These are phyloP conservation scores for Tolypocladium capitatum DNA, from an alignment of 2,329 filamentous ascomycete species.

Conservation along the genomic window DNA sequence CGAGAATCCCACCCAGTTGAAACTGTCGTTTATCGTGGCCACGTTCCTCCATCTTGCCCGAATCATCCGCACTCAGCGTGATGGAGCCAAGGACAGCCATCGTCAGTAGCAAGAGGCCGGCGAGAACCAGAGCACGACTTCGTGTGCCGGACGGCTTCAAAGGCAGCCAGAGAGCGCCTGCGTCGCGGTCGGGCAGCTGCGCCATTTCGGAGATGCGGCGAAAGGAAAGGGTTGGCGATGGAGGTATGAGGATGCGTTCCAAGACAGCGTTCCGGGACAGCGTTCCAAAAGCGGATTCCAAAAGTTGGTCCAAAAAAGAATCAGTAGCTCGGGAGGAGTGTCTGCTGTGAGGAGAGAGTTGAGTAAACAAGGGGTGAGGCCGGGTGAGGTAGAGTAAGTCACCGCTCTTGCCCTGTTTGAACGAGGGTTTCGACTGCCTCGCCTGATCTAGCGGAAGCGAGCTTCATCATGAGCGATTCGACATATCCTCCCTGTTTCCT, in stretches of 20 bases:
- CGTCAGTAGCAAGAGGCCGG: conserved; percentile 3
- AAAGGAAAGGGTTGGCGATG: background rate
- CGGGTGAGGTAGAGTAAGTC: background rate
- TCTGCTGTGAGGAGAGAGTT: background rate
- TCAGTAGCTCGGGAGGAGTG: background rate
- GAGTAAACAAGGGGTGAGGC: background rate
- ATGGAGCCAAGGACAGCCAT: conserved; percentile 3
- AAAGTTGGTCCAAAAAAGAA: conserved; percentile 8
- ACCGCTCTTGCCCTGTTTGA: background rate
- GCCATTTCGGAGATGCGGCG: background rate
- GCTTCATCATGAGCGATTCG: background rate
- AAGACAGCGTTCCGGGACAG: conserved; percentile 13
- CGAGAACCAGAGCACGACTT: background rate
- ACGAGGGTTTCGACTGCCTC: background rate
- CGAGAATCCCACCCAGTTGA: conserved; percentile 10
- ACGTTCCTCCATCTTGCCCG: background rate
- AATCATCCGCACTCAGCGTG: conserved; percentile 2
- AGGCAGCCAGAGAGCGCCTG: background rate
- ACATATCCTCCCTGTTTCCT: background rate
- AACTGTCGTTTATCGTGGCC: conserved; percentile 9
- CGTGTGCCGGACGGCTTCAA: background rate
- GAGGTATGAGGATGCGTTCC: conserved; percentile 10
- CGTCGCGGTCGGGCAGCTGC: background rate
- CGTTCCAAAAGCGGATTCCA: conserved; percentile 10
- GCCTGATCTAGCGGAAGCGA: background rate